phyloP scores from a whole-genome alignment of 108 stramenopile species.

The Cylindrotheca fusiformis region DNA sequence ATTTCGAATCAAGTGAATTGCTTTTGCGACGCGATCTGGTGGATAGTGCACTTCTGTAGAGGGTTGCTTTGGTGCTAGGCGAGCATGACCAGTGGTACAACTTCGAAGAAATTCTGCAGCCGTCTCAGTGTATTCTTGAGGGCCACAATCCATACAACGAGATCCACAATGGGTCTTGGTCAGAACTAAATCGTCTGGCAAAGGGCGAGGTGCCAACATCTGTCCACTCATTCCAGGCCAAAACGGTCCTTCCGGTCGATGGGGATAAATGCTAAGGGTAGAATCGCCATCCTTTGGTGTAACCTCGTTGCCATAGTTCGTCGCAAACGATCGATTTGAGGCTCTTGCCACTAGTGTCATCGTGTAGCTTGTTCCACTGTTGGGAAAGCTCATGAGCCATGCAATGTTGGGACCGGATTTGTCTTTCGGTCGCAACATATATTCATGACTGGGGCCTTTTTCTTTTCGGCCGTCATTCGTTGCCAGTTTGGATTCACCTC shows the following conservation, averaged over 20 bases:
- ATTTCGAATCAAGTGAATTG: conserved; percentile 67
- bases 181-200: conserved; percentile 54
- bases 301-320: conserved; percentile 37
- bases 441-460: conserved; percentile 16
- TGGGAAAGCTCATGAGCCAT: conserved; percentile 61
- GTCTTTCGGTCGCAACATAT: conserved; percentile 17
- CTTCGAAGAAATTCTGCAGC: conserved; percentile 33
- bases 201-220: conserved; percentile 19
- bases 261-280: conserved; percentile 30
- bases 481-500: not conserved
- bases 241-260: conserved; percentile 46
- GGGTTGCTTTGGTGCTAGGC: conserved; percentile 8
- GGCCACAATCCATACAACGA: conserved; percentile 56
- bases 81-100: conserved; percentile 30
- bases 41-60: conserved; percentile 21
- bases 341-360: conserved; percentile 25
- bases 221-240: conserved; percentile 40
- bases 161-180: conserved; percentile 84
- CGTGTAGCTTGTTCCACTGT: conserved; percentile 46
- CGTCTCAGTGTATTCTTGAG: conserved; percentile 53
- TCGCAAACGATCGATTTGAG: conserved; percentile 25
- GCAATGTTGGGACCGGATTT: conserved; percentile 34
- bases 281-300: conserved; percentile 17
- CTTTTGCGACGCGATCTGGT: conserved; percentile 49
- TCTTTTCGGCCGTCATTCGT: conserved; percentile 1